Evolutionary conservation across 768 basidiomycete genomes (phyloP).

Genomic region (Calocybe cyanea): DNA sequence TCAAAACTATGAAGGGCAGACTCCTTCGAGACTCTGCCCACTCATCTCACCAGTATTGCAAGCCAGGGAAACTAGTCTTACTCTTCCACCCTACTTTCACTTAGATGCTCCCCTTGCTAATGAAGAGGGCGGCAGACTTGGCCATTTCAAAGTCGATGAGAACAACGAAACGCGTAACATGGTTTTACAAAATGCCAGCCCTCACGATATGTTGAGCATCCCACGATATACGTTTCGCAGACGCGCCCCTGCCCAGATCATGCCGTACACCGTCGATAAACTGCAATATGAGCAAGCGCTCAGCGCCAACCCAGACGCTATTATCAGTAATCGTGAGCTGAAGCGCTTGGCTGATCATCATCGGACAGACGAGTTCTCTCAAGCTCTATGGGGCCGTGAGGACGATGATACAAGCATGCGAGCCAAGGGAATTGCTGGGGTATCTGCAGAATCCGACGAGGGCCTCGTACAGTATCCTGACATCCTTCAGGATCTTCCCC

Average conservation of each 20-base stretch:
- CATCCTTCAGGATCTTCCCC: slow-evolving; percentile 31
- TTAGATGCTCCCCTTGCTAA: background rate
- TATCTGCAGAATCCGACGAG: slow-evolving; percentile 3
- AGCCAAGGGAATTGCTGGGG: no score
- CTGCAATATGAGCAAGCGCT: slow-evolving; percentile 48
- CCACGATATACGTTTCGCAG: slow-evolving; percentile 52
- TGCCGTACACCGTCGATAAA: slow-evolving; percentile 60
- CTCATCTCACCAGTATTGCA: background rate
- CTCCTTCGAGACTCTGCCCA: background rate
- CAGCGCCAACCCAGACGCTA: slow-evolving; percentile 59
- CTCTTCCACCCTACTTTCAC: background rate
- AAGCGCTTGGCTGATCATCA: slow-evolving; percentile 19
- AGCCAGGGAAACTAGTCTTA: background rate
- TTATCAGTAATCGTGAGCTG: slow-evolving; percentile 48
- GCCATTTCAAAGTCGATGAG: slow-evolving; percentile 1
- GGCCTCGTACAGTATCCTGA: slow-evolving; percentile 26
- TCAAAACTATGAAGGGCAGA: no score
- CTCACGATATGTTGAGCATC: slow-evolving; percentile 6
- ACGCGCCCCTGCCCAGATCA: slow-evolving; percentile 51
- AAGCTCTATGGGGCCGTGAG: slow-evolving; percentile 18
- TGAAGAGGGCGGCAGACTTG: background rate
- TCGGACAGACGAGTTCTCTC: slow-evolving; percentile 25
- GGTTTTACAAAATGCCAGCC: background rate
- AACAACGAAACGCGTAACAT: background rate
- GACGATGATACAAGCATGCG: slow-evolving; percentile 11